Percentiles rank a stretch among this genome's conserved stretches.
These are phyloP conservation scores for Globisporangium paroecandrum DNA, from an alignment of 352 stramenopile species.

Conservation along the genomic window DNA sequence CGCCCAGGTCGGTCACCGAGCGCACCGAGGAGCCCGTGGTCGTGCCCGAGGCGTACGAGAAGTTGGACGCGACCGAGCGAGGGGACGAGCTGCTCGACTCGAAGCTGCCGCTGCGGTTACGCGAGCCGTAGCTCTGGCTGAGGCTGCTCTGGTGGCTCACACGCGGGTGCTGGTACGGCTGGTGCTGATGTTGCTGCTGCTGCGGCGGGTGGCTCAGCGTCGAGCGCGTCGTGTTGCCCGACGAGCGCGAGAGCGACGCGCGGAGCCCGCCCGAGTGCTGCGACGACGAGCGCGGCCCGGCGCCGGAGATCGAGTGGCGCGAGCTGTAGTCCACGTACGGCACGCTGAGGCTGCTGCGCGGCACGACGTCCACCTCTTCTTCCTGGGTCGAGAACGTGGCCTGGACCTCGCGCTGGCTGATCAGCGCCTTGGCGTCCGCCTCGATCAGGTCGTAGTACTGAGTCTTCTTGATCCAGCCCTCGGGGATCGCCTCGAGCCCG, in stretches of 20 bases:
- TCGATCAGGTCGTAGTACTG: conserved; percentile 83
- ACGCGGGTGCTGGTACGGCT: conserved; percentile 15
- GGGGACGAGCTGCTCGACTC: conserved; percentile 61
- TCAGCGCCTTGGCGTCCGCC: conserved; percentile 61
- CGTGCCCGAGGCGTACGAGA: conserved; percentile 68
- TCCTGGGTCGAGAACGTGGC: conserved; percentile 30
- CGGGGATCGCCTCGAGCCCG: conserved; percentile 58
- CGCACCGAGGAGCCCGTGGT: conserved; percentile 62
- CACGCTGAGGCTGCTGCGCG: conserved; percentile 25
- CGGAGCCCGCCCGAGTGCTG: conserved; percentile 17
- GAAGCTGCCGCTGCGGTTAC: conserved; percentile 42
- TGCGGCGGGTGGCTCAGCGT: conserved; percentile 4
- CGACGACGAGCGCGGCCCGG: conserved; percentile 27
- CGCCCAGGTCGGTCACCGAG: conserved; percentile 69
- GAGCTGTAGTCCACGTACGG: conserved; percentile 63
- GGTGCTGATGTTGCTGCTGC: not conserved
- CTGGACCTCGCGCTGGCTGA: conserved; percentile 63
- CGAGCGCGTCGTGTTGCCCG: conserved; percentile 2
- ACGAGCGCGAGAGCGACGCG: conserved; percentile 10
- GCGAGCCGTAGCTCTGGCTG: conserved; percentile 17
- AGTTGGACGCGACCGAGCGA: conserved; percentile 70
- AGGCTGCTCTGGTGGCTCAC: conserved; percentile 1
- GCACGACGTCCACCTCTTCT: conserved; percentile 41
- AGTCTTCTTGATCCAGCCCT: conserved; percentile 77
- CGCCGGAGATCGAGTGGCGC: conserved; percentile 35